Evolutionary conservation across 805 yeast species (phyloP).

Genomic region (Sugiyamaella lignohabitans): DNA sequence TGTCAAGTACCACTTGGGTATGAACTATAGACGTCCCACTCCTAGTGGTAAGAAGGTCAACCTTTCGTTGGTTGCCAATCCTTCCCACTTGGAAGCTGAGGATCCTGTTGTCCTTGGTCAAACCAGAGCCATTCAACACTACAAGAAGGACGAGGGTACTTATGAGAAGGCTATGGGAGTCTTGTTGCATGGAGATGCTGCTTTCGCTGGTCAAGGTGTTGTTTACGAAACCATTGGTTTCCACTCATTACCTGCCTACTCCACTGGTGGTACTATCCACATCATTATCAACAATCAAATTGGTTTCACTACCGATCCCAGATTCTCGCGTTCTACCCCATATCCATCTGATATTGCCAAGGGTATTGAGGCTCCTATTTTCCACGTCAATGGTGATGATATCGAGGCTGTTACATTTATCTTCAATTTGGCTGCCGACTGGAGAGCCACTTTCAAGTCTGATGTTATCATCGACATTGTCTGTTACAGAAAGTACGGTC

Average conservation of each 20-base stretch:
- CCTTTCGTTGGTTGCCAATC: conserved; percentile 94
- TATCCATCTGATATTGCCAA: conserved; percentile 98
- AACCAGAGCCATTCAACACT: conserved; percentile 92
- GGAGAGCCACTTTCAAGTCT: conserved; percentile 94
- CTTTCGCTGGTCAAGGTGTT: conserved; percentile 98
- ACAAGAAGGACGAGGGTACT: conserved; percentile 77
- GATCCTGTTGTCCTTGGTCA: conserved; percentile 98
- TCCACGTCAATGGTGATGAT: conserved; percentile 99
- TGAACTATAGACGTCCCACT: conserved; percentile 98
- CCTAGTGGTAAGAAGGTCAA: conserved; percentile 96
- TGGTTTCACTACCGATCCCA: conserved; percentile 99
- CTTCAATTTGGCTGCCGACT: conserved; percentile 95
- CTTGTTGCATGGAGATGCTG: conserved; percentile 97
- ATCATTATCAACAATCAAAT: conserved; percentile 96
- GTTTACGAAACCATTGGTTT: conserved; percentile 98
- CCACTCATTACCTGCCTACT: conserved; percentile 83
- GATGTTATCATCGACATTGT: conserved; percentile 96
- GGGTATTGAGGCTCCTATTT: conserved; percentile 93
- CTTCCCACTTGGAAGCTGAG: conserved; percentile 98
- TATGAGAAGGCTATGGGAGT: conserved; percentile 86
- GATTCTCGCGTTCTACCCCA: conserved; percentile 94
- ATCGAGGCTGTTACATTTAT: conserved; percentile 88
- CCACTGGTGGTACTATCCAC: conserved; percentile 98
- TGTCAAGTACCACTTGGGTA: conserved; percentile 98
- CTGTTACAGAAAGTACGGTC: conserved; percentile 98